Percentiles rank a stretch among this genome's conserved stretches.
phyloP scores from a whole-genome alignment of 2,329 filamentous ascomycete species.

The Neonectria neomacrospora region DNA sequence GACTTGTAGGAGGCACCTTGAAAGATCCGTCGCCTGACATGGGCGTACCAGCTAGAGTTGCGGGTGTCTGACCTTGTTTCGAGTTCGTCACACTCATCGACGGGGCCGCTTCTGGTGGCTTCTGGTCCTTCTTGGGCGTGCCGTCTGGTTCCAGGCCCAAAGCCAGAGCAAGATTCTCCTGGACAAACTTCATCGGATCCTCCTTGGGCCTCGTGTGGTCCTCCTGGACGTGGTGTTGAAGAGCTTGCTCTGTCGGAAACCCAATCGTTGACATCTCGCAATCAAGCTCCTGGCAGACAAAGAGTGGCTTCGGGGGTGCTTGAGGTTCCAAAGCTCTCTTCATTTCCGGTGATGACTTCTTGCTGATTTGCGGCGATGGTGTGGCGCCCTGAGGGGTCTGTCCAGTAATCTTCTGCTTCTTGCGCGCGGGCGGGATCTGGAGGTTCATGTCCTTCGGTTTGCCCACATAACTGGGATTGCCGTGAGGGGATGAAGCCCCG shows the following conservation, averaged over 20 bases:
- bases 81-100: constrained; percentile 57
- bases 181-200: constrained; percentile 64
- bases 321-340: constrained; percentile 48
- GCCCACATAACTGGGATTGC: constrained; percentile 66
- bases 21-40: constrained; percentile 64
- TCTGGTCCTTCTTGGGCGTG: constrained; percentile 50
- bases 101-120: constrained; percentile 45
- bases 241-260: constrained; percentile 65
- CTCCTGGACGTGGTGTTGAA: constrained; percentile 65
- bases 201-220: constrained; percentile 68
- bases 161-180: constrained; percentile 60
- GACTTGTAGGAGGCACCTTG: constrained; percentile 61
- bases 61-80: constrained; percentile 61
- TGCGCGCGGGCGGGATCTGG: constrained; percentile 67
- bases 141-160: constrained; percentile 66
- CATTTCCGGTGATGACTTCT: constrained; percentile 60
- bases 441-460: constrained; percentile 65
- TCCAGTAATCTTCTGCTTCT: constrained; percentile 62
- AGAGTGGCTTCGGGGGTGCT: constrained; percentile 53
- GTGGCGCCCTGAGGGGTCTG: constrained; percentile 53
- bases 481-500: constrained; percentile 67
- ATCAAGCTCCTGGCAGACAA: constrained; percentile 63
- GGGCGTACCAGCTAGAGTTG: constrained; percentile 57
- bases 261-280: constrained; percentile 63
- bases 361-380: constrained; percentile 61